phyloP scores from a whole-genome alignment of 768 basidiomycete genomes.

The Amanita polypyramis region DNA sequence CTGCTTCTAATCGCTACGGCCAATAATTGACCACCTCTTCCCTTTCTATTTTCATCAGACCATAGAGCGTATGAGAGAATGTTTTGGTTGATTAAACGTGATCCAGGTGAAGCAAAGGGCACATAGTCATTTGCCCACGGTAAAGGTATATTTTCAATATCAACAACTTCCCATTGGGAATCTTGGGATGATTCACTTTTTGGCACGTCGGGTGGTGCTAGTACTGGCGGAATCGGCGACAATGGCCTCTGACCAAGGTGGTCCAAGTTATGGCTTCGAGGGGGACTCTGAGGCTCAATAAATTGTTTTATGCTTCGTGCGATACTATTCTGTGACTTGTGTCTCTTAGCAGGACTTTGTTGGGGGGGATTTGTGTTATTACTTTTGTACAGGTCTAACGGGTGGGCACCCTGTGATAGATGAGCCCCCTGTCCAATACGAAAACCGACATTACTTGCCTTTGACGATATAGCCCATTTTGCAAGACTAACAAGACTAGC shows the following conservation, averaged over 20 bases:
- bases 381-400: slow-evolving; percentile 46
- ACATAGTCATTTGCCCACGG: slow-evolving; percentile 87
- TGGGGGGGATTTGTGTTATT: slow-evolving; percentile 35
- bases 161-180: slow-evolving; percentile 9
- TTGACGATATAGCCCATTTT: slow-evolving; percentile 61
- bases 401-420: slow-evolving; percentile 37
- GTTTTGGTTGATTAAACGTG: slow-evolving; percentile 46
- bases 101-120: slow-evolving; percentile 59
- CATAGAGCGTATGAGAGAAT: slow-evolving; percentile 63
- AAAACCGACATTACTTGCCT: slow-evolving; percentile 29
- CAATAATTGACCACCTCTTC: slow-evolving; percentile 42
- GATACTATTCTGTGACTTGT: slow-evolving; percentile 46
- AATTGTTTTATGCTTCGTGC: slow-evolving; percentile 56
- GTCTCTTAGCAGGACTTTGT: slow-evolving; percentile 34
- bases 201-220: slow-evolving; percentile 15
- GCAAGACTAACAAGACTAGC: slow-evolving; percentile 65
- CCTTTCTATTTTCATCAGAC: slow-evolving; percentile 41
- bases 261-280: slow-evolving; percentile 12
- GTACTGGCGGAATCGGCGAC: slow-evolving; percentile 7
- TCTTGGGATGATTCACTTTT: slow-evolving; percentile 10
- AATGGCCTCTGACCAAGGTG: slow-evolving; percentile 17
- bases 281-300: slow-evolving; percentile 22
- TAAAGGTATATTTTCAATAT: slow-evolving; percentile 62
- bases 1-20: slow-evolving; percentile 69
- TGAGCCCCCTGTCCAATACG: slow-evolving; percentile 2